Evolutionary conservation across 108 stramenopile species (phyloP).

Genomic region (Pseudonitzschia pungens): DNA sequence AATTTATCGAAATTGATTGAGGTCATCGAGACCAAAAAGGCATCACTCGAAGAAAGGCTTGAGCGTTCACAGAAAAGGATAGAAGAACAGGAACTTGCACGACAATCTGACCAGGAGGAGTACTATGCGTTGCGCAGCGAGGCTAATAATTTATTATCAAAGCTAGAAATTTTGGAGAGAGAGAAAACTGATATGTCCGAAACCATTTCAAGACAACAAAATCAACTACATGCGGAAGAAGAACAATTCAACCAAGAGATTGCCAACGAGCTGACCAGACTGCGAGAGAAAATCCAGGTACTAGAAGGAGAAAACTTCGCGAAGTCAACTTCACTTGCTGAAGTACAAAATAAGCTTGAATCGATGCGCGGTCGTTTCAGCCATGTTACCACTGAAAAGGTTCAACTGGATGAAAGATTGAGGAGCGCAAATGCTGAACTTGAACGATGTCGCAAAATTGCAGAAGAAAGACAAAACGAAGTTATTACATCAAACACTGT

Average conservation of each 20-base stretch:
- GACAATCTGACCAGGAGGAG: not conserved
- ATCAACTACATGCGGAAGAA: not conserved
- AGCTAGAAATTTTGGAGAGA: slow-evolving; percentile 3
- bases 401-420: not conserved
- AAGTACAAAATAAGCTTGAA: not conserved
- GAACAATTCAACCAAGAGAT: slow-evolving; percentile 1
- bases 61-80: no score
- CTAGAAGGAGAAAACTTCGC: not conserved
- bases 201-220: slow-evolving; percentile 3
- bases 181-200: not conserved
- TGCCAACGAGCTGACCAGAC: not conserved
- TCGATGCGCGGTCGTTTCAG: not conserved
- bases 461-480: not conserved
- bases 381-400: not conserved
- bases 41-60: no score
- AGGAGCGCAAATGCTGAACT: not conserved
- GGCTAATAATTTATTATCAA: not conserved
- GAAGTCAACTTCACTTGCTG: not conserved
- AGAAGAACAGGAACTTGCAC: not conserved
- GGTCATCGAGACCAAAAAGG: no score
- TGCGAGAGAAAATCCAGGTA: not conserved
- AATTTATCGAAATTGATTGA: no score
- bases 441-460: not conserved
- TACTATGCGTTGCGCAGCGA: not conserved
- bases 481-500: not conserved